Evolutionary conservation across 2,329 filamentous ascomycete genomes (phyloP).

Genomic region (Xylariales sp.): DNA sequence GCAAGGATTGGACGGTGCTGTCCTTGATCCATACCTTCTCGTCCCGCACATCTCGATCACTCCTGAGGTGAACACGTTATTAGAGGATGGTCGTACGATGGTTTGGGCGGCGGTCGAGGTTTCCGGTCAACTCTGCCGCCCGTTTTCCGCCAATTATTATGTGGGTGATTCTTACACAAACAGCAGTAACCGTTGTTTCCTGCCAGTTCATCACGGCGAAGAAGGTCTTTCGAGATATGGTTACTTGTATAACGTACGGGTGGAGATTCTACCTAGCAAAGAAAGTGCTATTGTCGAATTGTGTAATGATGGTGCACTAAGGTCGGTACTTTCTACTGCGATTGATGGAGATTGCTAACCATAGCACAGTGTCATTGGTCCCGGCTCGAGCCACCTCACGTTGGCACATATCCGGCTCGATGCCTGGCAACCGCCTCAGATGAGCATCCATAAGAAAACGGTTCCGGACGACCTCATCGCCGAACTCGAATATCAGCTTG

Average conservation of each 20-base stretch:
- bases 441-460: constrained; percentile 26
- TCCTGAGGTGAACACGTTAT: constrained; percentile 33
- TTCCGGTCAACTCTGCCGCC: constrained; percentile 33
- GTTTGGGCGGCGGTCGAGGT: constrained; percentile 50
- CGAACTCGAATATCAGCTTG: constrained; percentile 54
- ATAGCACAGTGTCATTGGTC: constrained; percentile 32
- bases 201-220: constrained; percentile 17
- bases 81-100: constrained; percentile 27
- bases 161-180: no score
- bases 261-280: constrained; percentile 39
- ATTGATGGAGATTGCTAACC: constrained; percentile 11
- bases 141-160: constrained; percentile 10
- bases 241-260: constrained; percentile 43
- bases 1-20: constrained; percentile 19
- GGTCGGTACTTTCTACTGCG: constrained; percentile 10
- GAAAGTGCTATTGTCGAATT: constrained; percentile 41
- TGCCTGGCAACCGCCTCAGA: constrained; percentile 9
- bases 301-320: constrained; percentile 27
- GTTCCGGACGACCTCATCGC: constrained; percentile 53
- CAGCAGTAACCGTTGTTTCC: no score
- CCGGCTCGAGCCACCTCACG: constrained; percentile 41
- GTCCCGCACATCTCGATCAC: constrained; percentile 39
- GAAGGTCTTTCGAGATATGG: constrained; percentile 32
- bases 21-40: constrained; percentile 28
- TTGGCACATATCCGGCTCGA: constrained; percentile 42